These are phyloP conservation scores for Cyclotella atomus DNA, from an alignment of 108 stramenopile species.

Conservation along the genomic window DNA sequence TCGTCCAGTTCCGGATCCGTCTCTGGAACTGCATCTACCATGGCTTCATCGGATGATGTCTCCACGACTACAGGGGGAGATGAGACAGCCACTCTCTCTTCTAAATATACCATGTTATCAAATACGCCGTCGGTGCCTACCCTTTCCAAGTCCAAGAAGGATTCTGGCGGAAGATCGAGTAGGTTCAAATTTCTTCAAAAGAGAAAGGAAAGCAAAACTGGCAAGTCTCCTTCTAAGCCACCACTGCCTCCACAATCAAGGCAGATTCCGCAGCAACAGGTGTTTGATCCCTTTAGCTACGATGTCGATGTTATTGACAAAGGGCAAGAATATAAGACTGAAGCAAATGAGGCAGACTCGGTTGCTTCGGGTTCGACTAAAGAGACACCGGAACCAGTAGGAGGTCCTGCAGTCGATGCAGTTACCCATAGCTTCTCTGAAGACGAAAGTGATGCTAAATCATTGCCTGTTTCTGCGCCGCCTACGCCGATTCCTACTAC, in stretches of 20 bases:
- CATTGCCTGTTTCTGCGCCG: conserved; percentile 8
- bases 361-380: conserved; percentile 12
- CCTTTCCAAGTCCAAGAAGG: conserved; percentile 40
- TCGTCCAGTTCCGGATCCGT: conserved; percentile 17
- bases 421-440: conserved; percentile 36
- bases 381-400: conserved; percentile 8
- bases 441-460: conserved; percentile 31
- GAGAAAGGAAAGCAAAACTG: conserved; percentile 18
- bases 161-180: conserved; percentile 25
- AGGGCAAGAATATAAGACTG: background rate
- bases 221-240: conserved; percentile 10
- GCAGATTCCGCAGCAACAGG: conserved; percentile 12
- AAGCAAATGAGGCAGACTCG: conserved; percentile 1
- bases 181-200: conserved; percentile 43
- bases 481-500: background rate
- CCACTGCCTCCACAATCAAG: conserved; percentile 19
- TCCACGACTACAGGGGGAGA: conserved; percentile 36
- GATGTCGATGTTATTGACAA: conserved; percentile 20
- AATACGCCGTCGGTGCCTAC: conserved; percentile 33
- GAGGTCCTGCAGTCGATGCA: conserved; percentile 1
- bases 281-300: conserved; percentile 48
- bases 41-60: conserved; percentile 38
- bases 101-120: conserved; percentile 32
- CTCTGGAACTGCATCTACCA: conserved; percentile 33
- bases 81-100: conserved; percentile 31